Percentiles rank a stretch among this genome's conserved stretches.
Conservation (phyloP, 495 filamentous ascomycete genomes). For the Penicillium maclennaniae region DNA sequence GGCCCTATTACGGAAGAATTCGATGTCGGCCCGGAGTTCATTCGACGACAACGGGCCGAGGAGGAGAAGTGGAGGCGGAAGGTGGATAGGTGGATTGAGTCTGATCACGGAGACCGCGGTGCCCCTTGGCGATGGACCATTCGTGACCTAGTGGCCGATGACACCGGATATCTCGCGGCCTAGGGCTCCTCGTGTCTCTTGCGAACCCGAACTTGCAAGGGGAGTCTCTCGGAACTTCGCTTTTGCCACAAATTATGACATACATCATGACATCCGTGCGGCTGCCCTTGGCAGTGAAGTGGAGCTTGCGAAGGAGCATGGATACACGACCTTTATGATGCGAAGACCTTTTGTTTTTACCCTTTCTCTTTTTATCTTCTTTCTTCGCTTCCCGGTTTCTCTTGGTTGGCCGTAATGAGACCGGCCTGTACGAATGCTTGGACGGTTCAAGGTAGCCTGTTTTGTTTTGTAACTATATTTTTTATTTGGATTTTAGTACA, state of each 20-base stretch:
- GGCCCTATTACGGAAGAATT: conserved; percentile 93
- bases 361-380: not conserved
- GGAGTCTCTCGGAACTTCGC: not conserved
- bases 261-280: not conserved
- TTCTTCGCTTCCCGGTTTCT: not conserved
- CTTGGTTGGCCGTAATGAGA: conserved; percentile 22
- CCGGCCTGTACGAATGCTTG: conserved; percentile 20
- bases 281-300: not conserved
- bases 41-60: conserved; percentile 81
- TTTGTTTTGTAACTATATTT: conserved; percentile 22
- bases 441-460: conserved; percentile 5
- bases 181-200: not conserved
- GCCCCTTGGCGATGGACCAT: conserved; percentile 56
- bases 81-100: conserved; percentile 69
- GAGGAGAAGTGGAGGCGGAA: conserved; percentile 86
- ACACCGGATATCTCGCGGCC: not conserved
- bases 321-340: conserved; percentile 28
- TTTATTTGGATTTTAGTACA: conserved; percentile 3
- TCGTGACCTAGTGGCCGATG: conserved; percentile 40
- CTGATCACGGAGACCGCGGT: conserved; percentile 39
- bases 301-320: conserved; percentile 1
- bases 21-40: conserved; percentile 93
- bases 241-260: not conserved
- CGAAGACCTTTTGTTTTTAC: conserved; percentile 14
- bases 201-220: not conserved